Evolutionary conservation across 768 basidiomycete species (phyloP), one percentile per base, ranked within the genome.

Genomic region (Russula foetens): DNA sequence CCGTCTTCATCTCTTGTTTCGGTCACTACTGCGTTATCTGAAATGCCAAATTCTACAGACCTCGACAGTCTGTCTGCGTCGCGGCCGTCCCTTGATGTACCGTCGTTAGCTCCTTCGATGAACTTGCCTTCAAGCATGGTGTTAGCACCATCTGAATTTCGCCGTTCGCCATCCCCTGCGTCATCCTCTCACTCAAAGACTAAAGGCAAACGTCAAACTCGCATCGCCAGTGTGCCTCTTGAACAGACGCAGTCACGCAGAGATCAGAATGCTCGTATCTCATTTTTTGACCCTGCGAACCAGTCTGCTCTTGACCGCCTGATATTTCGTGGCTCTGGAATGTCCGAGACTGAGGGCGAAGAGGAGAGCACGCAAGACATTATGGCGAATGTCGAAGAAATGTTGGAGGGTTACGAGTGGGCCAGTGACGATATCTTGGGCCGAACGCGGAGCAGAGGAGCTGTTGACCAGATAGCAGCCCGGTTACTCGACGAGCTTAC

Each of bases 391-490:
- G 93, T 99, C 2, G 97, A 99, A 70, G 97, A 99, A 71, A 95
- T 99, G 92, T 79, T 99, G 26, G 97, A 99, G 68, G 95, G 97
- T 0, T 97, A 97, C 68, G 97, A 98, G 71, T 98, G 94, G 94
- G 86, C 91, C 4, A 87, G 85, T 62, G 89, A 88, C 57, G 85
- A 86, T 69, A 76, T 86, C n/a, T 76, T 88, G 46, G 82, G 80
- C 15, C 76, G 84, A 65, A 85, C 82, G 68, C 80, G 82, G 55
- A 77, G 79, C 19, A 79, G 81, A 67, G 87, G 87, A 12, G 85
- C 90, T 8, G 92, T 91, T 41, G 96, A 98, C 69, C 79, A 95
- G 66, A 94, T 98, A 62, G 93, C 98, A 73, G 88, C 90, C 24
- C 77, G 94, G 64, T 73, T 99, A 48, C 71, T 91, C 45, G 91